These are phyloP conservation scores for Chamaecrista fasciculata DNA, from an alignment of 306 rosid genomes.

Conservation along the genomic window DNA sequence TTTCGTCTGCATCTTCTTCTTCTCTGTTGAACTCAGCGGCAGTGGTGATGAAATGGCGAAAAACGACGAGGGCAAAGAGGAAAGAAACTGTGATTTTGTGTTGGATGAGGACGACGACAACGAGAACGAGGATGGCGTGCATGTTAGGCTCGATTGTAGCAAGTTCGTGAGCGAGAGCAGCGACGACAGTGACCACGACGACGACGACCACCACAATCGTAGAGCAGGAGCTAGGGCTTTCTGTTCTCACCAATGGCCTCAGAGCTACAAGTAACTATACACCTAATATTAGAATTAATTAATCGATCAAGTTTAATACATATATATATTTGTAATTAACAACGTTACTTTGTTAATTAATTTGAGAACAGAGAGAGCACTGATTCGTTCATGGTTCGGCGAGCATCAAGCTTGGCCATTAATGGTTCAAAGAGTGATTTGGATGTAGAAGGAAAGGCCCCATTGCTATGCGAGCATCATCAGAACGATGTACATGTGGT, in stretches of 20 bases:
- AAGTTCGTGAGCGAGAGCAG: slow-evolving; percentile 25
- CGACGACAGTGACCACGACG: slow-evolving; percentile 25
- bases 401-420: slow-evolving; percentile 46
- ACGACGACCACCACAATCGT: too few species aligned
- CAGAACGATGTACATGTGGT: slow-evolving; percentile 19
- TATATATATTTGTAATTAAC: too few species aligned
- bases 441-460: slow-evolving; percentile 49
- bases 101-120: too few species aligned
- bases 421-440: slow-evolving; percentile 36
- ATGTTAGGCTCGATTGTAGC: too few species aligned
- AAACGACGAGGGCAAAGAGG: too few species aligned
- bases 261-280: slow-evolving; percentile 57
- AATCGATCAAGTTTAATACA: too few species aligned
- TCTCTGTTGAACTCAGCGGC: too few species aligned
- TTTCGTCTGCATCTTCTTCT: too few species aligned
- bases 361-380: slow-evolving; percentile 59
- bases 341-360: neutral
- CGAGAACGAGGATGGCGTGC: too few species aligned
- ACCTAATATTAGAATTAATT: too few species aligned
- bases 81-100: too few species aligned
- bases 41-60: too few species aligned
- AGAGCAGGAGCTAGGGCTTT: slow-evolving; percentile 26
- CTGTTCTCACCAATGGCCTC: slow-evolving; percentile 75
- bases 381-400: slow-evolving; percentile 61
- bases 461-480: slow-evolving; percentile 55